These are phyloP conservation scores for Penicillium sp. DNA, from an alignment of 2,329 filamentous ascomycete species.

Conservation along the genomic window DNA sequence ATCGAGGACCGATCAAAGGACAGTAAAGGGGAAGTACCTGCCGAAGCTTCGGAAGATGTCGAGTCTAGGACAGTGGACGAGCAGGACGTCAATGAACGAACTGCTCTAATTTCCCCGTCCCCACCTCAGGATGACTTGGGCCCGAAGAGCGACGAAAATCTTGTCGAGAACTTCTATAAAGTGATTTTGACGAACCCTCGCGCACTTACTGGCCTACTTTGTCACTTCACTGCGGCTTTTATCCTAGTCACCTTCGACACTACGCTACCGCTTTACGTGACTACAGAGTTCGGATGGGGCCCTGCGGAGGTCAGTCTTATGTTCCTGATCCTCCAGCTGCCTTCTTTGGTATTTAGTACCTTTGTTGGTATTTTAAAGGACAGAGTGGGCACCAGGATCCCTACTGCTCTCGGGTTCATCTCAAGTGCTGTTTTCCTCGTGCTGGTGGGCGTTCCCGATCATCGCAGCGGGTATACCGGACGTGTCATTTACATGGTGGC, in stretches of 20 bases:
- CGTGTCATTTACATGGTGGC: background rate
- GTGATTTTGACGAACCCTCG: background rate
- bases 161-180: background rate
- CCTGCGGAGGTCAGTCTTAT: background rate
- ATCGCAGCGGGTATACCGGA: background rate
- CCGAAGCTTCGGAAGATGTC: too few species aligned
- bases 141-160: background rate
- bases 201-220: background rate
- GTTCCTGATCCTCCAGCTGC: background rate
- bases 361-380: background rate
- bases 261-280: background rate
- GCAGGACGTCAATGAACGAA: too few species aligned
- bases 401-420: background rate
- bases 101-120: background rate
- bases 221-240: background rate
- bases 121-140: background rate
- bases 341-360: background rate
- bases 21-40: background rate
- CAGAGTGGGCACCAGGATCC: background rate
- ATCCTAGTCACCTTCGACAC: background rate
- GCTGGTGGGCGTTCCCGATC: background rate
- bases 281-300: background rate
- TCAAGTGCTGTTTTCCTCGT: background rate
- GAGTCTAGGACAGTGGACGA: too few species aligned
- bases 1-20: conserved; percentile 7